A percentile compares a stretch with the other conserved stretches of the same genome.
Evolutionary conservation across 148 eudicot genomes (phyloP).

Genomic region (Limonium bicolor): DNA sequence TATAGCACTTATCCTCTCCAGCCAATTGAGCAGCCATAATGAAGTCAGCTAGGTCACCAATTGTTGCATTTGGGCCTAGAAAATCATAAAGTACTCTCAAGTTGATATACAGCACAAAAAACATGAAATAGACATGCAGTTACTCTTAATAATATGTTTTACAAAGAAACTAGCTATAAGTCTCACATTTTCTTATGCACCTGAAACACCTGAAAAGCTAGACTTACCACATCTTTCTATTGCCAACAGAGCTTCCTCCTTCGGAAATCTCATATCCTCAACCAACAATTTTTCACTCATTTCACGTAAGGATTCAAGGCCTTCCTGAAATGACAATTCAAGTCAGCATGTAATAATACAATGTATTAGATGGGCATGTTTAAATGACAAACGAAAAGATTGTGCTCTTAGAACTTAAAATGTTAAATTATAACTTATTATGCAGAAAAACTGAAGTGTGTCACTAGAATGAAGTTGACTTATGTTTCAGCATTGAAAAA

Average conservation of each 20-base stretch:
- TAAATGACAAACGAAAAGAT: neutral
- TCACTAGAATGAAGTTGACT: neutral
- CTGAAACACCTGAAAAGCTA: neutral
- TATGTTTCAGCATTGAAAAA: neutral
- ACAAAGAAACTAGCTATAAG: neutral
- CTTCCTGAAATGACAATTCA: conserved; percentile 20
- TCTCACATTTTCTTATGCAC: too few relatives aligned
- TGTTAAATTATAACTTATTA: neutral
- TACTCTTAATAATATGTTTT: too few relatives aligned
- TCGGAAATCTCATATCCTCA: conserved; percentile 51
- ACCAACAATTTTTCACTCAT: conserved; percentile 26
- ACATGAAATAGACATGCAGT: neutral
- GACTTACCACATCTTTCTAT: conserved; percentile 71
- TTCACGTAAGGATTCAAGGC: conserved; percentile 11
- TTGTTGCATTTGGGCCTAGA: conserved; percentile 61
- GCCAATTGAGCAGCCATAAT: conserved; percentile 75
- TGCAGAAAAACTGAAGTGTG: neutral
- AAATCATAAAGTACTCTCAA: neutral
- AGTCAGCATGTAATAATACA: neutral
- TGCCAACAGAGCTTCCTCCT: conserved; percentile 62
- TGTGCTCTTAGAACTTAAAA: neutral
- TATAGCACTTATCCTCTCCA: conserved; percentile 30
- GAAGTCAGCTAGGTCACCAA: conserved; percentile 46
- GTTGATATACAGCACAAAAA: neutral
- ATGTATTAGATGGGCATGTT: neutral